Percentiles rank a stretch among this genome's conserved stretches.
Conservation (phyloP, 2,329 filamentous ascomycete species). For the Fusarium sp. region DNA sequence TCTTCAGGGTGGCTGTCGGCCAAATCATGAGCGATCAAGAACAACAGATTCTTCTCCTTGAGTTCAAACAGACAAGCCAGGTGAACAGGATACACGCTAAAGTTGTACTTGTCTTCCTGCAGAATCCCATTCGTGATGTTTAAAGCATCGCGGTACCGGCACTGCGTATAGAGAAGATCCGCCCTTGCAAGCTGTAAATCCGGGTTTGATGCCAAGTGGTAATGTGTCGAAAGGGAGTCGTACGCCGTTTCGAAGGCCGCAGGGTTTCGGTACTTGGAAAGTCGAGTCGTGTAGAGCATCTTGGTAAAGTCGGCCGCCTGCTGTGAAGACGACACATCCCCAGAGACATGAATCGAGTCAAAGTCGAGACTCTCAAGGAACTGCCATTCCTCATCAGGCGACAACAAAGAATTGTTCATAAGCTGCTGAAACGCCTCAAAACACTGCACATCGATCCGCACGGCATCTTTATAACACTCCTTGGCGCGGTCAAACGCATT, state of each 20-base stretch:
- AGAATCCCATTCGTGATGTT: slow-evolving; percentile 87
- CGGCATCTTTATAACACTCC: slow-evolving; percentile 98
- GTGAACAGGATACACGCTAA: slow-evolving; percentile 89
- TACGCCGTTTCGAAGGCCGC: slow-evolving; percentile 85
- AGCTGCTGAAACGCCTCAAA: slow-evolving; percentile 98
- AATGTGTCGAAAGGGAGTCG: slow-evolving; percentile 93
- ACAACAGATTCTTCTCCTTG: slow-evolving; percentile 86
- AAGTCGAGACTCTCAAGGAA: slow-evolving; percentile 93
- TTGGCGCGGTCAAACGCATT: slow-evolving; percentile 98
- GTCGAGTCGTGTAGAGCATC: slow-evolving; percentile 93
- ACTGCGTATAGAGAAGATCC: slow-evolving; percentile 93
- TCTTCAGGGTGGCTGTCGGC: slow-evolving; percentile 93
- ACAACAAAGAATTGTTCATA: slow-evolving; percentile 95
- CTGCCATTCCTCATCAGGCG: slow-evolving; percentile 88
- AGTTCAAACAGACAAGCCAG: slow-evolving; percentile 93
- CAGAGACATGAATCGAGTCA: slow-evolving; percentile 78
- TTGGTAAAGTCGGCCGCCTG: slow-evolving; percentile 94
- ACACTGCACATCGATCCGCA: slow-evolving; percentile 96
- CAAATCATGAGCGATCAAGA: slow-evolving; percentile 91
- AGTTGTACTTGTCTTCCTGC: slow-evolving; percentile 87
- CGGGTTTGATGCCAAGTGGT: slow-evolving; percentile 86
- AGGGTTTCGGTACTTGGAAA: slow-evolving; percentile 95
- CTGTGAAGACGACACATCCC: slow-evolving; percentile 77
- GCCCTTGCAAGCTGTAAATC: slow-evolving; percentile 92
- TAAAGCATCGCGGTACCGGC: slow-evolving; percentile 89